A percentile compares a stretch with the other conserved stretches of the same genome.
These are phyloP conservation scores for Rhizopogon sp. DNA, from an alignment of 768 basidiomycete species.

Conservation along the genomic window DNA sequence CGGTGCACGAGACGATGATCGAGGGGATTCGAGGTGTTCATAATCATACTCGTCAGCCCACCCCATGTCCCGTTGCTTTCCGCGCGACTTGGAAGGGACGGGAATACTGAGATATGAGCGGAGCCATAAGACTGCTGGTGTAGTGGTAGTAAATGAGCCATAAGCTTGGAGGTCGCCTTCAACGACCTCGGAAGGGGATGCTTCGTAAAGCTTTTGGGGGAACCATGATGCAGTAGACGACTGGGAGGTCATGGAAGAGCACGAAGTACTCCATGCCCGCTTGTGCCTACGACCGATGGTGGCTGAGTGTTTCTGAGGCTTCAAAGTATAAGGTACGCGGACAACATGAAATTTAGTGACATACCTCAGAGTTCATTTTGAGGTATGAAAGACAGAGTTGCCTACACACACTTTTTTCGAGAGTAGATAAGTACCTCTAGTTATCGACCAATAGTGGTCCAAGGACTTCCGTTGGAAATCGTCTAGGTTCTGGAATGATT, in stretches of 20 bases:
- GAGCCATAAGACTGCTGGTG: slow-evolving; percentile 28
- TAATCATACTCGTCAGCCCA: slow-evolving; percentile 7
- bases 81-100: slow-evolving; percentile 1
- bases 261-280: slow-evolving; percentile 17
- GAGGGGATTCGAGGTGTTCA: slow-evolving; percentile 25
- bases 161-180: slow-evolving; percentile 21
- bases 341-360: too few species aligned
- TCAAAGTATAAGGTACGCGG: not conserved
- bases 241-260: slow-evolving; percentile 17
- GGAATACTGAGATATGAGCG: slow-evolving; percentile 18
- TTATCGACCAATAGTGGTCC: not conserved
- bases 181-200: slow-evolving; percentile 16
- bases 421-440: not conserved
- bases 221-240: slow-evolving; percentile 21
- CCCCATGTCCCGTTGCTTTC: not conserved
- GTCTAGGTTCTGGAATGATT: too few species aligned
- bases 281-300: not conserved
- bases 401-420: not conserved
- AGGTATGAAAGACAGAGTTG: not conserved
- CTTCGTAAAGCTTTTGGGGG: slow-evolving; percentile 15
- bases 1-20: slow-evolving; percentile 15
- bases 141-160: slow-evolving; percentile 38
- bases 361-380: not conserved
- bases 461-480: too few species aligned
- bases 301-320: not conserved